These are phyloP conservation scores for Rhodotorula sp. DNA, from an alignment of 1,284 basidiomycete species.

Conservation along the genomic window DNA sequence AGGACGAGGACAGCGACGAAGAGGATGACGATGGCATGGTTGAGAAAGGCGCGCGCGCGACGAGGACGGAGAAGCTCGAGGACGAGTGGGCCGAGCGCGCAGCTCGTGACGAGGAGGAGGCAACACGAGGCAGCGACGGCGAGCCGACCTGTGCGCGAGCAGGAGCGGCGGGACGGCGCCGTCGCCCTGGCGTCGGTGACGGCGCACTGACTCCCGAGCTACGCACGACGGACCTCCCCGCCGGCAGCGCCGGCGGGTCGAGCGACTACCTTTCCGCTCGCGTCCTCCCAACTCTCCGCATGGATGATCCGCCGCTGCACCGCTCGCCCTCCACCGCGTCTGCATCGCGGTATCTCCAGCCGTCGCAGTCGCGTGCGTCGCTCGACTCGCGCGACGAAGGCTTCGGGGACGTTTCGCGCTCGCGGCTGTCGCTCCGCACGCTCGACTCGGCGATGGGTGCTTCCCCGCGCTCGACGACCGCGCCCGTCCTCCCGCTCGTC, in stretches of 20 bases:
- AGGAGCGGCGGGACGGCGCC: neutral
- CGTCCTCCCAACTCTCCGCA: neutral
- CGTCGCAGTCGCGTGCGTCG: neutral
- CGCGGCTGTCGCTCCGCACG: slow-evolving; percentile 15
- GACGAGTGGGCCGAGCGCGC: neutral
- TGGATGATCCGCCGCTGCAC: neutral
- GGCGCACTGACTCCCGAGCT: slow-evolving; percentile 28
- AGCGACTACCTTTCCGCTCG: slow-evolving; percentile 23
- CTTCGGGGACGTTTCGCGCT: slow-evolving; percentile 21
- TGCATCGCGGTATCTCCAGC: neutral
- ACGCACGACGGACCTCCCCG: slow-evolving; percentile 1
- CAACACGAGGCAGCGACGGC: slow-evolving; percentile 9
- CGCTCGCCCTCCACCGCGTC: neutral
- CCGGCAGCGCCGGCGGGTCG: neutral
- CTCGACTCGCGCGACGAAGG: slow-evolving; percentile 22
- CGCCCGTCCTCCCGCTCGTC: slow-evolving; percentile 2
- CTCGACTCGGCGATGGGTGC: slow-evolving; percentile 25
- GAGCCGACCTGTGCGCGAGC: neutral
- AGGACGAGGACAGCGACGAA: slow-evolving; percentile 8
- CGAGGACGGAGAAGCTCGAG: neutral
- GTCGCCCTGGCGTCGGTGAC: slow-evolving; percentile 11
- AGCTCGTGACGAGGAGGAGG: slow-evolving; percentile 14
- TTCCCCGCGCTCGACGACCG: neutral
- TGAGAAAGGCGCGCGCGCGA: neutral
- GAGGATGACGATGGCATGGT: slow-evolving; percentile 1